Percentiles rank a stretch among this genome's conserved stretches.
Conservation (phyloP, 73 alveolate genomes). For the Durusdinium trenchii region DNA sequence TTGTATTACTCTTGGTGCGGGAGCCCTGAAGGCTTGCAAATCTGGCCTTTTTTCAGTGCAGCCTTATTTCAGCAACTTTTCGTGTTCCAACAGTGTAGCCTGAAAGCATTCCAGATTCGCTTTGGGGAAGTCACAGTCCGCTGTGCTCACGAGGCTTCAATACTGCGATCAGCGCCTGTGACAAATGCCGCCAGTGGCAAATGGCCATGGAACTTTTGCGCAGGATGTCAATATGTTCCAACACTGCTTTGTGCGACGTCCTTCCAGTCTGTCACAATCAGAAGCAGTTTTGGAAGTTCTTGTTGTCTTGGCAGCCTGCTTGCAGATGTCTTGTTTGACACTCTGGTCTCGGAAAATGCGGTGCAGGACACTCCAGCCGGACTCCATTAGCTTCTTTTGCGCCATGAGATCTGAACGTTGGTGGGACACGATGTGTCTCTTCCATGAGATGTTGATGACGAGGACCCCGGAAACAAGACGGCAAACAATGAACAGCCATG, state of each 20-base stretch:
- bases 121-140: neutral
- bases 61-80: neutral
- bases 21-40: neutral
- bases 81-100: neutral
- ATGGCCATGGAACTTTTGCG: neutral
- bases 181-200: neutral
- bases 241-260: neutral
- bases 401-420: neutral
- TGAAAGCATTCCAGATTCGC: neutral
- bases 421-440: neutral
- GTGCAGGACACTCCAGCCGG: neutral
- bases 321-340: neutral
- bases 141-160: neutral
- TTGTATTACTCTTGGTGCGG: neutral
- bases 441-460: neutral
- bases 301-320: neutral
- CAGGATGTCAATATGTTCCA: neutral
- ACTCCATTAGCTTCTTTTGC: constrained; percentile 20
- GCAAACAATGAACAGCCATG: too few species aligned
- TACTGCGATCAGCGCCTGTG: constrained; percentile 19
- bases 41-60: neutral
- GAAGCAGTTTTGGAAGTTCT: neutral
- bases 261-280: neutral
- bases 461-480: too few species aligned
- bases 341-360: neutral